Conservation (phyloP, 305 asterid species). For the Solanum aculeatissimum region DNA sequence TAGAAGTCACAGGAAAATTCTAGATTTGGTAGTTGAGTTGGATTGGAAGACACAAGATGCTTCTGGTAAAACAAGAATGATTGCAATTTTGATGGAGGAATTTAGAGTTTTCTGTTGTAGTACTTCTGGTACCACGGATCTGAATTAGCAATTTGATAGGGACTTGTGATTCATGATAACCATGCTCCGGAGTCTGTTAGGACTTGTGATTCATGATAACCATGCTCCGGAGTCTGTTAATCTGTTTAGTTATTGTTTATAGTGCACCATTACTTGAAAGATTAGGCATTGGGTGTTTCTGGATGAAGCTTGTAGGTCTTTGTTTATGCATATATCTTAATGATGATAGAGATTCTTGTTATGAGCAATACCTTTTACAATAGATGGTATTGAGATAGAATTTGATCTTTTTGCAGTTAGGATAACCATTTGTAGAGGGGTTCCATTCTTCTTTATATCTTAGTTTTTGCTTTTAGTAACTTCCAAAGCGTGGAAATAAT, state of each 20-base stretch:
- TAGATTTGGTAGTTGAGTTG: neutral
- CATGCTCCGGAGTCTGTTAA: neutral
- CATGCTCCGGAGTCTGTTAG: neutral
- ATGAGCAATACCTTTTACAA: neutral
- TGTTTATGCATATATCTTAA: neutral
- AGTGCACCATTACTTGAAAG: neutral
- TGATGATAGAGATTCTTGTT: neutral
- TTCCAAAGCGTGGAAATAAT: neutral
- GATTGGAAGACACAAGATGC: neutral
- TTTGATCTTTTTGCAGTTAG: neutral
- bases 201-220: neutral
- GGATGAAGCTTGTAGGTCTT: neutral
- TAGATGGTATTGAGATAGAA: neutral
- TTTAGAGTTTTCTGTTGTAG: neutral
- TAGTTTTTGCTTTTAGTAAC: neutral
- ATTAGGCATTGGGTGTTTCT: neutral
- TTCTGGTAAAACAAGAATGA: neutral
- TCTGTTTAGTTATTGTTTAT: neutral
- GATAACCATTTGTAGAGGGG: neutral
- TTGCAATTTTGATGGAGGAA: neutral
- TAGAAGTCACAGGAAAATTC: neutral
- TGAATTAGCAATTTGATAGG: neutral
- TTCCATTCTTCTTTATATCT: neutral
- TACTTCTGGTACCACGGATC: neutral
- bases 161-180: neutral